Conservation (phyloP, 495 filamentous ascomycete genomes). For the Aspergillus taichungensis region DNA sequence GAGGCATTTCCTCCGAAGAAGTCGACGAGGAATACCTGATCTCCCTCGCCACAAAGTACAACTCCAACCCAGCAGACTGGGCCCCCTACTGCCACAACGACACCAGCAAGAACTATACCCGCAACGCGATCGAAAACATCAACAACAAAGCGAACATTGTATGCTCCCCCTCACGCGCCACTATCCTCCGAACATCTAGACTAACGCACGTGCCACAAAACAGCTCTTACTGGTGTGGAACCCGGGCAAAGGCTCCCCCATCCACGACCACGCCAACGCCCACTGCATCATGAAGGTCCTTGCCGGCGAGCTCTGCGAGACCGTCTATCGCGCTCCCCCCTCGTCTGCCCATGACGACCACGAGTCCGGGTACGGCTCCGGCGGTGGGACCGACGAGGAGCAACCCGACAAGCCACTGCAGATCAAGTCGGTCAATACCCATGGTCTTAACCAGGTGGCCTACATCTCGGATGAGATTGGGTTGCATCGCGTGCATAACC, state of each 20-base stretch:
- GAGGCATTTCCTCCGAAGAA: constrained; percentile 22
- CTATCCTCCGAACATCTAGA: neutral
- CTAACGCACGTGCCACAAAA: neutral
- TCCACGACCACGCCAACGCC: constrained; percentile 81
- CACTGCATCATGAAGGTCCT: constrained; percentile 59
- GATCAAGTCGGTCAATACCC: constrained; percentile 21
- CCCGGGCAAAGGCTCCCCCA: constrained; percentile 66
- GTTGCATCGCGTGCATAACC: constrained; percentile 72
- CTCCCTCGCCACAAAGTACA: constrained; percentile 22
- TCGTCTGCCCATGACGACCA: constrained; percentile 27
- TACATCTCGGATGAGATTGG: constrained; percentile 80
- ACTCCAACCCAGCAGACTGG: constrained; percentile 27
- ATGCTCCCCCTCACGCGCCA: constrained; percentile 2
- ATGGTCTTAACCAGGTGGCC: constrained; percentile 50
- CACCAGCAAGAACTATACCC: constrained; percentile 30
- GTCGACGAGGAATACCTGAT: constrained; percentile 23
- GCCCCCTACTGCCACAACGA: constrained; percentile 26
- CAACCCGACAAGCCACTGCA: constrained; percentile 11
- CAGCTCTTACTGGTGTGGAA: constrained; percentile 84
- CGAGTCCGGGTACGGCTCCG: constrained; percentile 68
- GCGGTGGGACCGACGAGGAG: constrained; percentile 25
- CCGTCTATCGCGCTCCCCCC: constrained; percentile 54
- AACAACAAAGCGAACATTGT: constrained; percentile 31
- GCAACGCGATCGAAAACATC: constrained; percentile 31
- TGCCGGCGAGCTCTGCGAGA: constrained; percentile 58